Conservation (phyloP, 2,329 filamentous ascomycete species). For the Delphinella strobiligena region DNA sequence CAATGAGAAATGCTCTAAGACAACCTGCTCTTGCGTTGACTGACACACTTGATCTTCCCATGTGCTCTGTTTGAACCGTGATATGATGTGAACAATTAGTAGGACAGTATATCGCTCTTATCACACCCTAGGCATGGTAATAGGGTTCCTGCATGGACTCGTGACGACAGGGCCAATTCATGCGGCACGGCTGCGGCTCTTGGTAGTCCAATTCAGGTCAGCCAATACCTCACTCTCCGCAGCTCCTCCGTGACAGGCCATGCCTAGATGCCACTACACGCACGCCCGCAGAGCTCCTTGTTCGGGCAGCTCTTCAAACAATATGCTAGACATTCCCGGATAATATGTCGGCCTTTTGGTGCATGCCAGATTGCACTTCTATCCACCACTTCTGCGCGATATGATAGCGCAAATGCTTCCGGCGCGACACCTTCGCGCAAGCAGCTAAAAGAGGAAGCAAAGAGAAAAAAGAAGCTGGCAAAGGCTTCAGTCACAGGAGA, state of each 20-base stretch:
- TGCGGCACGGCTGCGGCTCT: no score
- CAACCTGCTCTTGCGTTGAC: neutral
- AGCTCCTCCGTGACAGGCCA: neutral
- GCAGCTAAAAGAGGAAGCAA: constrained; percentile 30
- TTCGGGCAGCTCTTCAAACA: constrained; percentile 1
- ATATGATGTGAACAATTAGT: no score
- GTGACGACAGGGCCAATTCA: no score
- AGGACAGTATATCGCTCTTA: no score
- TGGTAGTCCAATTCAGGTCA: neutral
- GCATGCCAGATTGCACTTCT: neutral
- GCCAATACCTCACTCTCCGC: neutral
- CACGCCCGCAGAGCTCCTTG: constrained; percentile 1
- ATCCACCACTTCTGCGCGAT: neutral
- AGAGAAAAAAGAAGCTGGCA: constrained; percentile 17
- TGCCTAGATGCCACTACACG: constrained; percentile 8
- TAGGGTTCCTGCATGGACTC: no score
- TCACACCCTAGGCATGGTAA: no score
- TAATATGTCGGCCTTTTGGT: no score
- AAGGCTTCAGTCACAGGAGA: constrained; percentile 14
- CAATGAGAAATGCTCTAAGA: constrained; percentile 10
- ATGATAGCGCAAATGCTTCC: neutral
- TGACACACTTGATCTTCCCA: neutral
- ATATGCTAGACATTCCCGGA: neutral
- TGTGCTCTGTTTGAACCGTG: neutral
- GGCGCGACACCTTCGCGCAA: constrained; percentile 23